Conservation (phyloP, 352 stramenopile genomes). For the Phytophthora pistaciae region DNA sequence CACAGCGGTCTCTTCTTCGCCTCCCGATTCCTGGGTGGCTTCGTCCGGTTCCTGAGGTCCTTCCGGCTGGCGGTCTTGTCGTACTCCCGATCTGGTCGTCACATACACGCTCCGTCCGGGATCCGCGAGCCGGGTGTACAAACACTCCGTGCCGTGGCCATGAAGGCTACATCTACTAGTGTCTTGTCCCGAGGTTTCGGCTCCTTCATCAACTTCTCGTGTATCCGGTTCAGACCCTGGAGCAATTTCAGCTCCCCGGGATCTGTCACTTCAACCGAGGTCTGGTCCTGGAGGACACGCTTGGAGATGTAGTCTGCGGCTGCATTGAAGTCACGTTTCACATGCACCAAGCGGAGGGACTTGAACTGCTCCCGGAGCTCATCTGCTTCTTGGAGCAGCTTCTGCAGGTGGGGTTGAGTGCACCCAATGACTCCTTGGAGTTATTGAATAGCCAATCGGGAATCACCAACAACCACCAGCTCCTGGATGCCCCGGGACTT, state of each 20-base stretch:
- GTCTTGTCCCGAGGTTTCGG: neutral
- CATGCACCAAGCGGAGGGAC: constrained; percentile 14
- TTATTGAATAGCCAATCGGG: constrained; percentile 2
- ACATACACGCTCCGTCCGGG: neutral
- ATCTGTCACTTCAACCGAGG: neutral
- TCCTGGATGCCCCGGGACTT: neutral
- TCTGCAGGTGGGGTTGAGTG: constrained; percentile 20
- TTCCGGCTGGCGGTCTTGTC: too few species aligned
- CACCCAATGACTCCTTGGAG: constrained; percentile 6
- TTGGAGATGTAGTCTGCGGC: constrained; percentile 22
- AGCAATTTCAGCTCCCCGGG: neutral
- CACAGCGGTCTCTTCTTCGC: neutral
- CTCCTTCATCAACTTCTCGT: constrained; percentile 11
- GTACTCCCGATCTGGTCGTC: neutral
- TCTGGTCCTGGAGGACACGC: neutral
- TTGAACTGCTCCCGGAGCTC: constrained; percentile 3
- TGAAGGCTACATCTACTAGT: neutral
- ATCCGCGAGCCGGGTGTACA: neutral
- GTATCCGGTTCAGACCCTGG: neutral
- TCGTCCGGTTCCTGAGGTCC: neutral
- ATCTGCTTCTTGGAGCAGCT: constrained; percentile 12
- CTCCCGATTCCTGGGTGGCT: neutral
- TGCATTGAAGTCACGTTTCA: constrained; percentile 33
- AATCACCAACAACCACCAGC: constrained; percentile 6
- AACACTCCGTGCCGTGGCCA: neutral